These are phyloP conservation scores for Rhizomucor pusillus DNA, from an alignment of 371 early-diverging fungal genomes.

Conservation along the genomic window DNA sequence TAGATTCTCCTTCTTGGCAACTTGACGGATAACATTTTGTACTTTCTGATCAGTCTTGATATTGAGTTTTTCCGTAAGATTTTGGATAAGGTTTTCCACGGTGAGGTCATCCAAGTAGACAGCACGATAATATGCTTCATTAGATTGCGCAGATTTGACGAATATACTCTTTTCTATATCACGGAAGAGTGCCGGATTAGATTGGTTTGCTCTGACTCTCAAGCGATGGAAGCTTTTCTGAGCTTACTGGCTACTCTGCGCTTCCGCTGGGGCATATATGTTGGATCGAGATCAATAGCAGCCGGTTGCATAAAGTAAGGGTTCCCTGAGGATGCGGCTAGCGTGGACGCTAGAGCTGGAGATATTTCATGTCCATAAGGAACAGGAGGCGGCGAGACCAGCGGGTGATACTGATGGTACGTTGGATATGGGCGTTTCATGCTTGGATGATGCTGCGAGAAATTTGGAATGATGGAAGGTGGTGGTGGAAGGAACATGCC, in stretches of 20 bases:
- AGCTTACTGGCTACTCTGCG: conserved; percentile 32
- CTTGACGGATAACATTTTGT: conserved; percentile 34
- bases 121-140: conserved; percentile 38
- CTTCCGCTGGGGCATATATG: conserved; percentile 34
- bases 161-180: conserved; percentile 48
- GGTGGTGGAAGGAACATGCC: conserved; percentile 1
- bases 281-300: conserved; percentile 32
- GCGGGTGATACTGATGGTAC: background rate
- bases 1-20: conserved; percentile 32
- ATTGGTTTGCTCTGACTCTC: too few species aligned
- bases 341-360: background rate
- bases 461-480: background rate
- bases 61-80: conserved; percentile 35
- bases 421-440: background rate
- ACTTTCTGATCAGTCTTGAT: conserved; percentile 15
- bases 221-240: background rate
- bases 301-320: conserved; percentile 20
- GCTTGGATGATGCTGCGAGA: background rate
- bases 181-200: background rate
- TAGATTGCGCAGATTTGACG: conserved; percentile 37
- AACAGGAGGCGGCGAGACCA: background rate
- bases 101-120: conserved; percentile 53
- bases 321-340: conserved; percentile 5
- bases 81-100: conserved; percentile 32
- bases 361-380: background rate